Evolutionary conservation across 345 rosid species (phyloP), one percentile per base, ranked within the genome.

Genomic region (Gossypium sturtianum): DNA sequence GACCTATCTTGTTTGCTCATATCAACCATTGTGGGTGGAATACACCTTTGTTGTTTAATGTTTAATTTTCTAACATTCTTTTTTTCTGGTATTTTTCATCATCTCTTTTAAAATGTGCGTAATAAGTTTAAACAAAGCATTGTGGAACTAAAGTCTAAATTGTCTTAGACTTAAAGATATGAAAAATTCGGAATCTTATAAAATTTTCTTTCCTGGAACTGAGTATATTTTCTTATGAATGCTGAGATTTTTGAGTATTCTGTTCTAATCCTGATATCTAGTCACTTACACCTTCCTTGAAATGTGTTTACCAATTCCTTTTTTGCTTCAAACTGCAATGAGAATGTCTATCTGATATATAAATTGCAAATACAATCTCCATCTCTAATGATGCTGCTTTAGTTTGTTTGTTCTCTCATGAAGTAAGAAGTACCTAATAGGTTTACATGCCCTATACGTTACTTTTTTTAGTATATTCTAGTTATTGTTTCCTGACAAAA

Each of bases 401-500:
- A 29, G 48, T 49, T 34, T 9, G 15, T 51, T 65, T 16, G 16
- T 60, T 59, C 23, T 73, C 49, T 22, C 17, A 23, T 45, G 59
- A 17, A 27, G 72, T 38, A 51, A 49, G 58, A 29, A 17, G 44
- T 12, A 69, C 60, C 23, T 25, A 9, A 16, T 51, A 12, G 64
- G 20, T 56, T 58, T 57, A 10, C 23, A 54, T 67, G 48, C 34
- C 7, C 58, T 17, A 58, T 44, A 45, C 19, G 7, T 3, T 48
- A 64, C 58, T 57, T 20, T 65, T 58, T 22, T 69, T 52, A 41
- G 6, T 66, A 57, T 19, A 51, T 59, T 70, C 43, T 74, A 44
- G 62, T 3, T 48, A 61, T 66, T 58, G n/a, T 73, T 77, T 58
- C 72, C 63, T 72, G 48, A 53, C 49, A 73, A 71, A 71, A 76